Evolutionary conservation across 371 early-diverging fungal genomes (phyloP), one percentile per base, ranked within the genome.

Genomic region (Mortierella sp.): DNA sequence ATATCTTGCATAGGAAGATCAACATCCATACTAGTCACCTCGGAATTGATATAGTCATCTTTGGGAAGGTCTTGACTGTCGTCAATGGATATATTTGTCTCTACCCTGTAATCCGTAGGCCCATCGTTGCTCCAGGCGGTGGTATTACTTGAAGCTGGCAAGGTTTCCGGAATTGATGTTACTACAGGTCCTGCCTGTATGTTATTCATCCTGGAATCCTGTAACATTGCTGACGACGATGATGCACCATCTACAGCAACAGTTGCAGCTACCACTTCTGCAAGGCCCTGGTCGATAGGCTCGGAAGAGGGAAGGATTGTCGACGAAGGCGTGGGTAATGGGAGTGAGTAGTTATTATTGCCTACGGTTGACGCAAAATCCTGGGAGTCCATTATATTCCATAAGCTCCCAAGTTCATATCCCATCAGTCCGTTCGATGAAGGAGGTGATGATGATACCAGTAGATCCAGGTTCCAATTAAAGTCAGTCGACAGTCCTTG

Each of bases 1-100:
- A 72, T 72, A 50, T 66, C 67, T 36, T 72, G 59, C 22, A 72
- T 61, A 9, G 72, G 66, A 41, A 60, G 50, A 53, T 72, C 72
- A 24, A 72, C 65, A 50, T 71, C 71, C 65, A 71, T 64, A 45
- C 43, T 58, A 15, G 15, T 66, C 22, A 55, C 55, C 28, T 55
- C 55, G 32, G 55, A 55, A 15, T 53, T 40, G 57, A 1, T 45
- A 6, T 41, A 28, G 15, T 21, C 58, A 22, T 63, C 53, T 57
- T 57, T 43, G n/a, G 63, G 24, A n/a, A 7, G 53, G 43, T 9
- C 13, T 24, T 45, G 22, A 13, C 3, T 32, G 21, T 48, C 19
- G 21, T 65, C 55, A 4, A n/a, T 9, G 36, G 50, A 16, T 50
- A 48, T 24, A 33, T 15, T 62, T 43, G 62, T 13, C 5, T 62